Base-by-base conservation (phyloP, 768 basidiomycete genomes). In the Trametes meyenii region DNA sequence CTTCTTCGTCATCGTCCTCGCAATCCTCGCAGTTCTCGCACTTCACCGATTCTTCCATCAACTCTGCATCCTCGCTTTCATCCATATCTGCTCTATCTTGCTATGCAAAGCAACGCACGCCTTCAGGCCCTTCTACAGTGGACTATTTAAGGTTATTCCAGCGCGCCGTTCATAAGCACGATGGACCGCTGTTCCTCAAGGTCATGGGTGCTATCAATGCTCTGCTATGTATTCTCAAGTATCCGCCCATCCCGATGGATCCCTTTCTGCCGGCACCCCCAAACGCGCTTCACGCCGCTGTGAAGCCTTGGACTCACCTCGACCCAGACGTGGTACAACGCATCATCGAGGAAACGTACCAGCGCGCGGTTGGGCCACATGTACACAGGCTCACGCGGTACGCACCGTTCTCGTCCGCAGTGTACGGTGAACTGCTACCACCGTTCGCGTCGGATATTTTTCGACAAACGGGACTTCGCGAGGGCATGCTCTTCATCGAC, bases 361-460 rank as follows among this genome's bases (percentile, higher is more conserved):
- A 98, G 70, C 85, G 97, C 26, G 85, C 87, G 17, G 95, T 98
- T 1, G 96, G 96, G 5, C 97, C 97, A 0, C 85, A 91, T 67
- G 85, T 95, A n/a, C 84, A 85, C 54, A 83, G 81, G 58, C 81
- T 98, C 55, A 87, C 83, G 69, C 84, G 87, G 66, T 96, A 98
- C 72, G 83, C 85, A 68, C 85, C 92, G 33, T 87, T 96, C 78
- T 87, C 90, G 55, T 88, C 88, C 69, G 88, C 88, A 54, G 92
- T 90, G 26, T 98, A 94, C 69, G 96, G 91, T 62, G 96, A 97
- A 71, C 83, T 95, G 51, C 88, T 89, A 85, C 92, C 90, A 2
- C 82, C 81, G 61, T 84, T 96, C 65, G 77, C 84, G 42, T 78
- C 81, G 23, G 80, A 83, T 43, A 79, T 88, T 58, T 75, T 86